Evolutionary conservation across 2,329 filamentous ascomycete species (phyloP).

Genomic region (Aspergillus niger): DNA sequence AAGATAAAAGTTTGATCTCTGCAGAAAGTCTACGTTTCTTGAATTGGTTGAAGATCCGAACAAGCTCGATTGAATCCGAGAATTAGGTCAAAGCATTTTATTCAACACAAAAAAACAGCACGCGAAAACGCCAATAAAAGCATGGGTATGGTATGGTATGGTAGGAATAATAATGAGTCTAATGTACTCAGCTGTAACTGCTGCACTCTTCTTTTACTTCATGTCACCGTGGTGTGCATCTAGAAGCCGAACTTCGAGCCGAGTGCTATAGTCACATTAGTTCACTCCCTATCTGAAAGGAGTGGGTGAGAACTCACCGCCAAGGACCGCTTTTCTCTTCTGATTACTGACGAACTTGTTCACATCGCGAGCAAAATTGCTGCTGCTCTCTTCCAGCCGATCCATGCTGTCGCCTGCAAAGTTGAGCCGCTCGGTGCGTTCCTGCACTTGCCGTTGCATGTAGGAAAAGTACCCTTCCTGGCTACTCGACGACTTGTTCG

Average conservation of each 20-base stretch:
- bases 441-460: slow-evolving; percentile 81
- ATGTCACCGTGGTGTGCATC: not conserved
- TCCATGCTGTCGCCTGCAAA: slow-evolving; percentile 85
- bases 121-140: no score
- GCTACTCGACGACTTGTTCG: slow-evolving; percentile 37
- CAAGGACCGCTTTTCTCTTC: slow-evolving; percentile 80
- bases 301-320: slow-evolving; percentile 47
- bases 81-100: no score
- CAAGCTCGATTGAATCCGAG: no score
- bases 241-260: slow-evolving; percentile 48
- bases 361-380: slow-evolving; percentile 83
- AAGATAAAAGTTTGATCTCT: no score
- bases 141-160: slow-evolving; percentile 11
- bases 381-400: slow-evolving; percentile 75
- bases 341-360: slow-evolving; percentile 83
- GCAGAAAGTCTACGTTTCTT: no score
- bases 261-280: slow-evolving; percentile 33
- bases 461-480: slow-evolving; percentile 75
- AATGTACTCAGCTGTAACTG: not conserved
- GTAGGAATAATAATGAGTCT: not conserved
- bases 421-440: slow-evolving; percentile 83
- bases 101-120: no score
- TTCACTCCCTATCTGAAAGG: not conserved
- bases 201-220: not conserved
- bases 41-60: no score